These are phyloP conservation scores for Papiliotrema flavescens DNA, from an alignment of 1,284 basidiomycete genomes.

Conservation along the genomic window DNA sequence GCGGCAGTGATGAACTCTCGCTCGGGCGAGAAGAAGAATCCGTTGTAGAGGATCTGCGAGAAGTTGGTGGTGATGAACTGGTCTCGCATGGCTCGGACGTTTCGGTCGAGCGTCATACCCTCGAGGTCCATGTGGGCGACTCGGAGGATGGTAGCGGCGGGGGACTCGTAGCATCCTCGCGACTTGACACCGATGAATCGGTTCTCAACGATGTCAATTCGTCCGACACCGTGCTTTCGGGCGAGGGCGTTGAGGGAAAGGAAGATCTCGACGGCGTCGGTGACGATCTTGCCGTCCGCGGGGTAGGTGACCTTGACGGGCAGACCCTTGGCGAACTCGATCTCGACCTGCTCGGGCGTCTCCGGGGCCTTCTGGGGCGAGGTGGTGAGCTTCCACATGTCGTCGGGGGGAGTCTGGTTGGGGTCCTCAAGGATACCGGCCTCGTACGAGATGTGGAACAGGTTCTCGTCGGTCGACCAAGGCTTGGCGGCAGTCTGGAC, in stretches of 20 bases:
- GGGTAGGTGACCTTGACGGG: constrained; percentile 71
- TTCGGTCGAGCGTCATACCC: constrained; percentile 94
- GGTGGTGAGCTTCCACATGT: constrained; percentile 99
- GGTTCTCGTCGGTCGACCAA: constrained; percentile 98
- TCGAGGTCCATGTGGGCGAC: constrained; percentile 95
- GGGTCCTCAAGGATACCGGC: constrained; percentile 98
- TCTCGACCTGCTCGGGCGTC: constrained; percentile 72
- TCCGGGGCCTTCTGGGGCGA: constrained; percentile 78
- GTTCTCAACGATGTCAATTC: constrained; percentile 99
- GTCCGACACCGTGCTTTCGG: constrained; percentile 90
- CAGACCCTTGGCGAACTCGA: constrained; percentile 82
- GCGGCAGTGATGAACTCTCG: constrained; percentile 88
- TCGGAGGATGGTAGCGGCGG: constrained; percentile 92
- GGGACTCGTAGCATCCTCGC: constrained; percentile 97
- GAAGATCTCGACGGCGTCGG: constrained; percentile 96
- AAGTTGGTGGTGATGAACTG: constrained; percentile 90
- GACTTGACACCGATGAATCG: constrained; percentile 99
- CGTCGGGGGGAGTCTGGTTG: constrained; percentile 86
- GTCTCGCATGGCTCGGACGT: constrained; percentile 90
- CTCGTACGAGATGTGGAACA: constrained; percentile 99
- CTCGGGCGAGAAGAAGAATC: constrained; percentile 92
- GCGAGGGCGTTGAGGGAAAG: constrained; percentile 85
- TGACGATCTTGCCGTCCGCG: constrained; percentile 57
- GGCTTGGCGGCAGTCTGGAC: constrained; percentile 95
- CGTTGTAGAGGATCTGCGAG: constrained; percentile 89